Evolutionary conservation across 2,329 filamentous ascomycete genomes (phyloP), one percentile per base, ranked within the genome.

Genomic region (Chalara sp.): DNA sequence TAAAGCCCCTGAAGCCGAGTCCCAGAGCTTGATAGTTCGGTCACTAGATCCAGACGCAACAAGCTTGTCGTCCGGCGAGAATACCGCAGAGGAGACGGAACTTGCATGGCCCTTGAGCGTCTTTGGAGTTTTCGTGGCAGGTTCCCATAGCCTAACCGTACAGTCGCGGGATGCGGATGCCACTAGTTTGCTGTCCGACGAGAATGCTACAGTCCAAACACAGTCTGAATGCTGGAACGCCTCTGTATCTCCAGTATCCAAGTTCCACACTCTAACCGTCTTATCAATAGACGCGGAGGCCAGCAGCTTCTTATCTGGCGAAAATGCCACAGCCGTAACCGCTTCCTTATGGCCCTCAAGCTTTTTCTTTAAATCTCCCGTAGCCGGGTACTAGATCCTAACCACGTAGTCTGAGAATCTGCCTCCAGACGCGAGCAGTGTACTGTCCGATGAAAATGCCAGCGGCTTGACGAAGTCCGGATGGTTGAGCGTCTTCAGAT

Each of bases 161-260:
- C 37, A 33, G 31, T 49, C n/a, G 11, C 32, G 29, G 44, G n/a
- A n/a, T n/a, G n/a, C n/a, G n/a, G n/a, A n/a, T n/a, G n/a, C n/a
- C n/a, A n/a, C n/a, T n/a, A n/a, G n/a, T n/a, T n/a, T n/a, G n/a
- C n/a, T n/a, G n/a, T n/a, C n/a, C n/a, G n/a, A n/a, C n/a, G n/a
- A n/a, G n/a, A n/a, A n/a, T n/a, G n/a, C n/a, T n/a, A n/a, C n/a
- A n/a, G n/a, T n/a, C n/a, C n/a, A n/a, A n/a, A 46, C 44, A 6
- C 21, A 6, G 49, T 59, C 43, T 32, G 37, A n/a, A 40, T 51
- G 48, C 43, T 32, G 57, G 45, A 44, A 52, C 56, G 44, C 48
- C 45, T 42, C 31, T 13, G n/a, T 13, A 29, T 33, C 44, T 21
- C 55, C 57, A 5, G 51, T 54, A 33, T 41, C 44, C 6, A 40